phyloP scores from a whole-genome alignment of 495 filamentous ascomycete genomes.

The Penicillium fimorum region DNA sequence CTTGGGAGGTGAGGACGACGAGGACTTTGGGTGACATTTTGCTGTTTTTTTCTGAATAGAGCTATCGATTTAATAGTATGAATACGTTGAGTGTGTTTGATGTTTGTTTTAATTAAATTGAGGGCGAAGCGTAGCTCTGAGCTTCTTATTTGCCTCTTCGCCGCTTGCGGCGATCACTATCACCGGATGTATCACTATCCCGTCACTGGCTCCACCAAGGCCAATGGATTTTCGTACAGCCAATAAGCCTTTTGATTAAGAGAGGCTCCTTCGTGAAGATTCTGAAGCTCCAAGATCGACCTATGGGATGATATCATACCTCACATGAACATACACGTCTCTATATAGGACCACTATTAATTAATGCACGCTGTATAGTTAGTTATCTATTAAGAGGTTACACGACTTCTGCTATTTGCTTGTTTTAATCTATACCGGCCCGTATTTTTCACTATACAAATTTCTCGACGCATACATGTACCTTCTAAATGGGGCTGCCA shows the following conservation, averaged over 20 bases:
- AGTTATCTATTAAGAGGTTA: too few relatives aligned
- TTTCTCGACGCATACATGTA: too few relatives aligned
- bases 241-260: neutral
- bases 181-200: constrained; percentile 12
- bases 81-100: neutral
- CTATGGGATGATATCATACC: constrained; percentile 3
- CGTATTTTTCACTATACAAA: too few relatives aligned
- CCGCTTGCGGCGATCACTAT: neutral
- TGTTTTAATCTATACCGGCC: neutral
- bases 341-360: neutral
- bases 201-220: constrained; percentile 16
- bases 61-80: neutral
- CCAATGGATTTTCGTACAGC: neutral
- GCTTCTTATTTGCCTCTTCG: neutral
- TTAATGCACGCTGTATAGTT: too few relatives aligned
- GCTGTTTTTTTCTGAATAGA: neutral
- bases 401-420: neutral
- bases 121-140: neutral
- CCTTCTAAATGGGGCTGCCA: too few relatives aligned
- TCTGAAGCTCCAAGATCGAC: neutral
- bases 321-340: neutral
- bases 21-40: constrained; percentile 58
- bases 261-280: neutral
- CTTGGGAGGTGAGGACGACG: constrained; percentile 65
- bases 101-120: neutral